Percentiles rank a stretch among this genome's conserved stretches.
phyloP scores from a whole-genome alignment of 1,284 basidiomycete species.

The Boletus semigastroideus region DNA sequence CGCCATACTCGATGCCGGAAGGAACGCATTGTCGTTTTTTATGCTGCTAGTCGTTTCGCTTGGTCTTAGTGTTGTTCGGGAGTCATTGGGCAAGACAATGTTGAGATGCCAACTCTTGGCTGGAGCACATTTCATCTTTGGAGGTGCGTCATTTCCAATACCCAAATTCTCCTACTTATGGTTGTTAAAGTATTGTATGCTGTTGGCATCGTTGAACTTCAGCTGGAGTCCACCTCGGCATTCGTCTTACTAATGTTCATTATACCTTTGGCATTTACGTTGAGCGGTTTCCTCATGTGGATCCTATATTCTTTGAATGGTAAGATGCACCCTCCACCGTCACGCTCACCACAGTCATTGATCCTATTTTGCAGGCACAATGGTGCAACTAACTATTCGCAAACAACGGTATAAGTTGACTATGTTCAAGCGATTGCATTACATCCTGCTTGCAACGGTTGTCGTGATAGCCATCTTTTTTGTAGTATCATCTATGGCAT shows the following conservation, averaged over 20 bases:
- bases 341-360: slow-evolving; percentile 1
- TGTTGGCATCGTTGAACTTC: slow-evolving; percentile 88
- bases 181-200: slow-evolving; percentile 74
- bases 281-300: slow-evolving; percentile 95
- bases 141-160: slow-evolving; percentile 53
- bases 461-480: slow-evolving; percentile 88
- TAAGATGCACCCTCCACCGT: slow-evolving; percentile 33
- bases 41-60: slow-evolving; percentile 90
- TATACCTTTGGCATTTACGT: slow-evolving; percentile 90
- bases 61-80: slow-evolving; percentile 82
- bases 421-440: slow-evolving; percentile 86
- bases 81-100: slow-evolving; percentile 80
- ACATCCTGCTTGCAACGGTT: slow-evolving; percentile 85
- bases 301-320: slow-evolving; percentile 89
- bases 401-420: slow-evolving; percentile 86
- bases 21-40: slow-evolving; percentile 95
- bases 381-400: slow-evolving; percentile 76
- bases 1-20: slow-evolving; percentile 88
- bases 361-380: slow-evolving; percentile 59
- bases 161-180: neutral
- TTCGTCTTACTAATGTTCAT: slow-evolving; percentile 82
- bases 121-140: slow-evolving; percentile 89
- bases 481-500: slow-evolving; percentile 87
- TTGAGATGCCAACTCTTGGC: slow-evolving; percentile 75
- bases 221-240: slow-evolving; percentile 85